Percentiles rank a stretch among this genome's conserved stretches.
Conservation (phyloP, 148 eudicot species). For the Gaultheria prostrata region DNA sequence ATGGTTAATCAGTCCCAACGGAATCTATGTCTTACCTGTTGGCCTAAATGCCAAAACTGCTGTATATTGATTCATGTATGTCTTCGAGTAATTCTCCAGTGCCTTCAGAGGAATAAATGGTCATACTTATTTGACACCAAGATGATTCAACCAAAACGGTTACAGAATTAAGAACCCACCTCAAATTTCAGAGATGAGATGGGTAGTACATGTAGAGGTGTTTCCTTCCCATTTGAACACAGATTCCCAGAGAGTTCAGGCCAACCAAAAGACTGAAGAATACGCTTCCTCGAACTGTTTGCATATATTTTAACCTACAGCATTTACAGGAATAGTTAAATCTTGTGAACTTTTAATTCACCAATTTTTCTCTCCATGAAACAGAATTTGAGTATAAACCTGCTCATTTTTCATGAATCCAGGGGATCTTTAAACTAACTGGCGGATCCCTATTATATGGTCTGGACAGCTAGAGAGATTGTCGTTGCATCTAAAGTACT, state of each 20-base stretch:
- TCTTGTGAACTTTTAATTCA: background rate
- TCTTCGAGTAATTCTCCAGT: slow-evolving; percentile 43
- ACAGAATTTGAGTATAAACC: background rate
- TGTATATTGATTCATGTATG: slow-evolving; percentile 36
- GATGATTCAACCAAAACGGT: slow-evolving; percentile 5
- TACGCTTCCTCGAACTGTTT: slow-evolving; percentile 50
- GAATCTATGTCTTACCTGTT: slow-evolving; percentile 39
- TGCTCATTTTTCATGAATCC: background rate
- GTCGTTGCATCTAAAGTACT: background rate
- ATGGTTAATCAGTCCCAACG: slow-evolving; percentile 1
- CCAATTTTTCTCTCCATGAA: background rate
- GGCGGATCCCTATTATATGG: background rate
- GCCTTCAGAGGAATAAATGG: slow-evolving; percentile 27
- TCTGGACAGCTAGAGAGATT: background rate
- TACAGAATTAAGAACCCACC: slow-evolving; percentile 28
- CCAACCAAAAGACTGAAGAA: slow-evolving; percentile 61
- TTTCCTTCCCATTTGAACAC: slow-evolving; percentile 50
- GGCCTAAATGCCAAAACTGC: slow-evolving; percentile 61
- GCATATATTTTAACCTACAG: slow-evolving; percentile 52
- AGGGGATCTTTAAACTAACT: background rate
- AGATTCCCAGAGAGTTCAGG: slow-evolving; percentile 52
- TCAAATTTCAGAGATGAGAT: slow-evolving; percentile 57
- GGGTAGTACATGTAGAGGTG: slow-evolving; percentile 62
- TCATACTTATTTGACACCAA: background rate
- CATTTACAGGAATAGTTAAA: background rate